Conservation (phyloP, 2,329 filamentous ascomycete genomes). For the Rachicladosporium sp. region DNA sequence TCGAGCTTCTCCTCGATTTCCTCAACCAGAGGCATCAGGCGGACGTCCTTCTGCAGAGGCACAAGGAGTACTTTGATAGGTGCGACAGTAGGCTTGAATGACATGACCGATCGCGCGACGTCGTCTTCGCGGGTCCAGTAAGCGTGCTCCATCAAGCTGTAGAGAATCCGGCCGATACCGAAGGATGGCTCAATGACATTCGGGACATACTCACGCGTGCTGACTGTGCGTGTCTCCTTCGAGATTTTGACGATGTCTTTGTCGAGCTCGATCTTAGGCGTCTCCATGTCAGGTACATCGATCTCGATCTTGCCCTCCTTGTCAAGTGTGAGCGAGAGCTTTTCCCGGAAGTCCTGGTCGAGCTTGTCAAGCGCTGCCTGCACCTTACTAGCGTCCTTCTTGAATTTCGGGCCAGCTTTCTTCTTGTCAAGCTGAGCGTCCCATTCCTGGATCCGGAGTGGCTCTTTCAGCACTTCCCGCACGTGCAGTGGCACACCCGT, state of each 20-base stretch:
- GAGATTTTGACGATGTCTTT: conserved; percentile 74
- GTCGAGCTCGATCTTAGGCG: conserved; percentile 65
- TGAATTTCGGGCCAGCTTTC: conserved; percentile 89
- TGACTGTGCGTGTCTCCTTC: conserved; percentile 69
- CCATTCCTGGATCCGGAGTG: conserved; percentile 74
- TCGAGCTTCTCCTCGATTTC: conserved; percentile 66
- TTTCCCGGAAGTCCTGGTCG: conserved; percentile 69
- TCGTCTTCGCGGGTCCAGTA: conserved; percentile 85
- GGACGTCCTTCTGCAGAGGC: conserved; percentile 67
- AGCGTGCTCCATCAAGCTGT: conserved; percentile 83
- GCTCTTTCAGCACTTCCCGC: conserved; percentile 66
- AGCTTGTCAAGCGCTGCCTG: conserved; percentile 66
- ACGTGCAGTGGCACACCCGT: conserved; percentile 80
- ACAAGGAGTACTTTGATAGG: conserved; percentile 92
- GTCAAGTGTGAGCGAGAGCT: conserved; percentile 61
- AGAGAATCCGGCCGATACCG: conserved; percentile 88
- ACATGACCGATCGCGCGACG: conserved; percentile 72
- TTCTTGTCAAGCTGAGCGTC: conserved; percentile 82
- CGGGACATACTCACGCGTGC: conserved; percentile 80
- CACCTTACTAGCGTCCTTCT: conserved; percentile 81
- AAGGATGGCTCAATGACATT: conserved; percentile 88
- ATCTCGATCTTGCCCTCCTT: conserved; percentile 64
- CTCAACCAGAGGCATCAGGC: conserved; percentile 67
- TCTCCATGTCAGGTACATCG: conserved; percentile 54
- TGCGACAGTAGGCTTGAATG: conserved; percentile 66